Percentiles rank a stretch among this genome's conserved stretches.
Conservation (phyloP, 1,139 yeast genomes). For the Nakaseomyces uthaithaninus region DNA sequence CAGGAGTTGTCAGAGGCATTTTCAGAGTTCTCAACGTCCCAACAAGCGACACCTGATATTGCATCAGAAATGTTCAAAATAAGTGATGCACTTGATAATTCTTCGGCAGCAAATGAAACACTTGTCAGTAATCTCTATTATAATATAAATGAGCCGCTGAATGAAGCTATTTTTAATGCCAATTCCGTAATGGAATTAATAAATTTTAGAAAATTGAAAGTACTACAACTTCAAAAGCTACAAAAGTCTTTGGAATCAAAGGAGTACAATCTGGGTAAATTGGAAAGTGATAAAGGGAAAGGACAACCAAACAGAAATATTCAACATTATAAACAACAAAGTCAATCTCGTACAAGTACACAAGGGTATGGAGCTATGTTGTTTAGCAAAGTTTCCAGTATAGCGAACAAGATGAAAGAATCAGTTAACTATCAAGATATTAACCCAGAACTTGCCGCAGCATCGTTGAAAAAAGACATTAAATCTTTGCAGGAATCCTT, state of each 20-base stretch:
- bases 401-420: constrained; percentile 33
- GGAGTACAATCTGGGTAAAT: constrained; percentile 5
- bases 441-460: constrained; percentile 22
- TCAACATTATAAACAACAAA: too few relatives aligned
- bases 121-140: constrained; percentile 64
- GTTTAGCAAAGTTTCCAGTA: constrained; percentile 24
- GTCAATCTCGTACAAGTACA: constrained; percentile 8
- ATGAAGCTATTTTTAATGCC: constrained; percentile 74
- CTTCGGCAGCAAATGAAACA: constrained; percentile 56
- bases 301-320: too few relatives aligned
- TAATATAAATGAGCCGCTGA: constrained; percentile 73
- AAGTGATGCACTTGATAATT: constrained; percentile 74
- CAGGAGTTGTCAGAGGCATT: constrained; percentile 37
- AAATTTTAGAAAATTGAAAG: constrained; percentile 62
- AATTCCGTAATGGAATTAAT: constrained; percentile 57
- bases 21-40: constrained; percentile 49
- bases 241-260: constrained; percentile 29
- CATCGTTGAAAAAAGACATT: constrained; percentile 28
- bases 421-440: constrained; percentile 30
- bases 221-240: constrained; percentile 52
- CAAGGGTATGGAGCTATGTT: constrained; percentile 21
- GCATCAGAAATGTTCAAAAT: constrained; percentile 54
- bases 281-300: not conserved
- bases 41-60: constrained; percentile 37
- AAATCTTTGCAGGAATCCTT: constrained; percentile 30